Evolutionary conservation across 306 rosid species (phyloP), one percentile per base, ranked within the genome.

Genomic region (Arachis stenosperma): DNA sequence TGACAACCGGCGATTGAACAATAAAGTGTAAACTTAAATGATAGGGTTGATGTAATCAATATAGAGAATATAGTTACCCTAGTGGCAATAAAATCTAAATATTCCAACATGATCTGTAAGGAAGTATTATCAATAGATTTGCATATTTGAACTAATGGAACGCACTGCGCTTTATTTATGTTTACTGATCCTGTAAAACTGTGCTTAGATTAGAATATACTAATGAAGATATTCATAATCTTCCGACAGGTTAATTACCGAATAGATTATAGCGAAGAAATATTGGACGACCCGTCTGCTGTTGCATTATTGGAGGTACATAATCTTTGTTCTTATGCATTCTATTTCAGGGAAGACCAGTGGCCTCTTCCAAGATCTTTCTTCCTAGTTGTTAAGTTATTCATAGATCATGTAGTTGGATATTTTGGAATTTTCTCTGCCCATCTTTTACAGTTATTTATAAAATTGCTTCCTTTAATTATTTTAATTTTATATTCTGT

Each of bases 231-330:
- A 22, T 22, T 22, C 27, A 22, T 70, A 69, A 1, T 74, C 70
- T 81, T 78, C 73, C 58, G 73, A 81, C 89, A 93, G 96, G 81
- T 90, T 75, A 93, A 93, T 86, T 93, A 90, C 73, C 81, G 86
- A 60, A 90, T 84, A 50, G 98, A 93, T 81, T 93, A 95, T 67
- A 94, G 98, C 76, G 91, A 90, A 77, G 99, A 94, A 83, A 88
- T 91, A 60, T 86, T 88, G 47, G 96, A 94, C 30, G 99, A 94
- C 86, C 99, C 99, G 15, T 76, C 91, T 65, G 82, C 87, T 58
- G 70, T 75, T 80, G 96, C 96, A 61, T 73, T 89, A 66, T 12
- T 86, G 68, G 92, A 91, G 99, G 99, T 94, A 75, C 47, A 54
- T 33, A 17, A 67, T 83, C 59, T 54, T 79, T 69, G 36, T 63